These are phyloP conservation scores for Cercophora scortea DNA, from an alignment of 495 filamentous ascomycete species.

Conservation along the genomic window DNA sequence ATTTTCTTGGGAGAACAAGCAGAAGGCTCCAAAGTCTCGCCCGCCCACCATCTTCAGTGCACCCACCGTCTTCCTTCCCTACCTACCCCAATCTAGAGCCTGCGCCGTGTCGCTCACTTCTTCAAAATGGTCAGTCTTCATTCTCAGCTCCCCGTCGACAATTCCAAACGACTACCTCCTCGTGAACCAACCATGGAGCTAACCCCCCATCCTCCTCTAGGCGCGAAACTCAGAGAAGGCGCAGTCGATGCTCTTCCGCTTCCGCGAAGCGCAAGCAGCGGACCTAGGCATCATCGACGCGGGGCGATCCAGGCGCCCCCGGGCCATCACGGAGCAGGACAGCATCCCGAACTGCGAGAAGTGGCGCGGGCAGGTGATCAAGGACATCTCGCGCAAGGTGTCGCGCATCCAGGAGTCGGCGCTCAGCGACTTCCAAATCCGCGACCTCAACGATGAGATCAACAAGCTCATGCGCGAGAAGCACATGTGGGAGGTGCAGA, in stretches of 20 bases:
- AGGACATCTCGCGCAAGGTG: slow-evolving; percentile 94
- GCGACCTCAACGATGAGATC: slow-evolving; percentile 98
- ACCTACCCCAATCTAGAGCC: too few relatives aligned
- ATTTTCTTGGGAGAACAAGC: too few relatives aligned
- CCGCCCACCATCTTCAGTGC: too few relatives aligned
- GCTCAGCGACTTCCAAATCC: slow-evolving; percentile 90
- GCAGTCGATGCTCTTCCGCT: slow-evolving; percentile 99
- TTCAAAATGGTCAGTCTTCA: neutral
- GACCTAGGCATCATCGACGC: slow-evolving; percentile 94
- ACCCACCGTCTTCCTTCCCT: too few relatives aligned
- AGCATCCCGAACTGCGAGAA: slow-evolving; percentile 86
- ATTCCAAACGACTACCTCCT: too few relatives aligned
- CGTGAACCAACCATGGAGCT: neutral
- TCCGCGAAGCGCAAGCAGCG: slow-evolving; percentile 94
- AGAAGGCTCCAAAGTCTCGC: too few relatives aligned
- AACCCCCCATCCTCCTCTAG: slow-evolving; percentile 19
- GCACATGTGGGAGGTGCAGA: slow-evolving; percentile 96
- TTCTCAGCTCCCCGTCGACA: too few relatives aligned
- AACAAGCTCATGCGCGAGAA: slow-evolving; percentile 99
- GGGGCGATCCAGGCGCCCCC: slow-evolving; percentile 82
- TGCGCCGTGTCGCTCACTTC: neutral
- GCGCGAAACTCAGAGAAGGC: slow-evolving; percentile 90
- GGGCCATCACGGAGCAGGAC: slow-evolving; percentile 76
- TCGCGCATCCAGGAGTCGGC: slow-evolving; percentile 86
- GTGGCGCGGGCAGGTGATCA: slow-evolving; percentile 96